These are phyloP conservation scores for Lepidium didymum DNA, from an alignment of 345 rosid species.

Conservation along the genomic window DNA sequence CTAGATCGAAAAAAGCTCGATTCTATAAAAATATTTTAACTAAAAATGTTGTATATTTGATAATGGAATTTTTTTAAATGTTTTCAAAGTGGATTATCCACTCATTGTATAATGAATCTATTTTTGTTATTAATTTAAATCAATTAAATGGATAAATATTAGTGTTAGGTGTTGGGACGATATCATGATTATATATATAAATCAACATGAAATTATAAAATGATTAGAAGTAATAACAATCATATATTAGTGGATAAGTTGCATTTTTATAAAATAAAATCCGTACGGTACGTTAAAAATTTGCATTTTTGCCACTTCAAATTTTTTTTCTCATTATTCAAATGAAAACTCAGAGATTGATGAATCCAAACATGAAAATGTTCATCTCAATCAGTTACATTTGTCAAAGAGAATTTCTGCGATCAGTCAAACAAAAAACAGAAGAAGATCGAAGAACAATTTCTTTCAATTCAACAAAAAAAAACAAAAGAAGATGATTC, in stretches of 20 bases:
- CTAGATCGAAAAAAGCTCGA: too few relatives aligned
- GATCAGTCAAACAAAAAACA: not conserved
- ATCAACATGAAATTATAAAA: not conserved
- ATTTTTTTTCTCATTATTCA: not conserved
- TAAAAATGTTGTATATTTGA: too few relatives aligned
- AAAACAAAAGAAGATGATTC: not conserved
- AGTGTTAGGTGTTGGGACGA: not conserved
- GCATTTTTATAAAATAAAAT: not conserved
- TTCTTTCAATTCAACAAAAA: not conserved
- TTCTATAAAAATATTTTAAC: too few relatives aligned
- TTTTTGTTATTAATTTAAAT: not conserved
- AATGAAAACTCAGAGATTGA: not conserved
- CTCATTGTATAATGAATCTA: not conserved
- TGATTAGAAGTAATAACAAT: not conserved
- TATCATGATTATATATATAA: not conserved
- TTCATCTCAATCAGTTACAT: not conserved
- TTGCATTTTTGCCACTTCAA: not conserved
- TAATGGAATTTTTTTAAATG: too few relatives aligned
- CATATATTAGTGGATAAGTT: not conserved
- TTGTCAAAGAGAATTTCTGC: not conserved
- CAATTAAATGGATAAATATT: not conserved
- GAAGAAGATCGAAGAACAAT: conserved; percentile 9
- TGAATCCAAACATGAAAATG: not conserved
- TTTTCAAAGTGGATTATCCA: not conserved
- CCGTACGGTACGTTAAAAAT: too few relatives aligned